Base-by-base conservation (phyloP, 1,284 basidiomycete species). In the Ceratobasidium sp. region DNA sequence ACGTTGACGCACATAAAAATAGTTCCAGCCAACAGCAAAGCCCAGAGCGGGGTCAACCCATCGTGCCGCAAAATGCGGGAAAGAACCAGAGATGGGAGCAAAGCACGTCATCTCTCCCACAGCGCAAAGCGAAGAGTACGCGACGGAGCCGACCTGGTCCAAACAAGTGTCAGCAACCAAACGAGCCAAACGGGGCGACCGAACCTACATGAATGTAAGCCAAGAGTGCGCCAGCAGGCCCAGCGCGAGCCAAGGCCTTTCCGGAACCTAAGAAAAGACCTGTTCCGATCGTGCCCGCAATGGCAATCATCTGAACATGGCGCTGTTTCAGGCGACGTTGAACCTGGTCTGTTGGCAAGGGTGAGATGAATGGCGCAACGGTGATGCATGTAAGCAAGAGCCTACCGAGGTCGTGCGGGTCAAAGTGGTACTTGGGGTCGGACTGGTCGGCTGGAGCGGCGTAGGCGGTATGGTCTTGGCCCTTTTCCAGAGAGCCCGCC, bases 181-280 rank as follows among this genome's bases (percentile, higher is more conserved):
- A 6, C 48, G 5, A 9, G 23, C 6, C 23, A 6, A 10, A 36
- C 26, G 32, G n/a, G 12, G 9, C n/a, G n/a, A n/a, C 77, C 74
- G 70, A 78, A 55, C 77, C 76, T 76, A 81, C 79, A 62, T 81
- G 77, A 28, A 77, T 73, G 71, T 81, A 82, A 34, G 77, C 79
- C 34, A 82, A 73, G 45, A 82, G 79, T 3, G 81, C 78, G 60
- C 82, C 82, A 18, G 80, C 77, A 1, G 84, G 84, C 14, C 84
- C 84, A 59, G 81, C 83, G 21, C 78, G 77, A 16, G 79, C 76
- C 21, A 86, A 78, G 9, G 82, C 80, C 67, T 84, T 82, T 23
- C 93, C 93, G 14, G 90, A 89, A 74, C 92, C 92, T 50, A 95
- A 84, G 83, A 96, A 95, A 23, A 93, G 84, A 78, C 92, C 92